Conservation (phyloP, 495 filamentous ascomycete species). For the Parachaetomium inaequale region DNA sequence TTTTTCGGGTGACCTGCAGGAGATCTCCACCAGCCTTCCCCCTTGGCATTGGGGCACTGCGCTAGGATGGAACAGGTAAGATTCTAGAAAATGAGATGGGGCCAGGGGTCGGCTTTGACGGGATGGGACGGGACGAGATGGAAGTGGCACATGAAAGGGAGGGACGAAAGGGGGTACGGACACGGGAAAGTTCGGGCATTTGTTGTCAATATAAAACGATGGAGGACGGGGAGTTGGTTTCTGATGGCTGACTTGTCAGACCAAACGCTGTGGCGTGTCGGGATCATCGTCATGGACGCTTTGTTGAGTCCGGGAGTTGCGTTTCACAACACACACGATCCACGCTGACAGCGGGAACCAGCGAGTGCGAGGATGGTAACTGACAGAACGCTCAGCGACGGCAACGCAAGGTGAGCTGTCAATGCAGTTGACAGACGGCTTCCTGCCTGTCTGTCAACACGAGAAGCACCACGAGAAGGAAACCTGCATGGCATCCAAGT, state of each 20-base stretch:
- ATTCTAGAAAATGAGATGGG: conserved; percentile 21
- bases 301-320: not conserved
- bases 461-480: no score
- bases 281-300: not conserved
- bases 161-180: not conserved
- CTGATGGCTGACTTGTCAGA: not conserved
- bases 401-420: no score
- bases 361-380: no score
- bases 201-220: not conserved
- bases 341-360: no score
- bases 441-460: not conserved
- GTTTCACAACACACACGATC: no score
- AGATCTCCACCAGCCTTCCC: not conserved
- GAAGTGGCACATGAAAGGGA: not conserved
- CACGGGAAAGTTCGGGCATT: not conserved
- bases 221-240: no score
- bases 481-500: not conserved
- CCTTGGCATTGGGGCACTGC: not conserved
- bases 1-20: conserved; percentile 9
- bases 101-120: not conserved
- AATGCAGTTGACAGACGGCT: not conserved
- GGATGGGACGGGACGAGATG: not conserved
- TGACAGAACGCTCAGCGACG: no score
- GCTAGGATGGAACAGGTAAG: conserved; percentile 22
- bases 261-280: not conserved